Conservation (phyloP, 495 filamentous ascomycete species). For the Neurospora sp. region DNA sequence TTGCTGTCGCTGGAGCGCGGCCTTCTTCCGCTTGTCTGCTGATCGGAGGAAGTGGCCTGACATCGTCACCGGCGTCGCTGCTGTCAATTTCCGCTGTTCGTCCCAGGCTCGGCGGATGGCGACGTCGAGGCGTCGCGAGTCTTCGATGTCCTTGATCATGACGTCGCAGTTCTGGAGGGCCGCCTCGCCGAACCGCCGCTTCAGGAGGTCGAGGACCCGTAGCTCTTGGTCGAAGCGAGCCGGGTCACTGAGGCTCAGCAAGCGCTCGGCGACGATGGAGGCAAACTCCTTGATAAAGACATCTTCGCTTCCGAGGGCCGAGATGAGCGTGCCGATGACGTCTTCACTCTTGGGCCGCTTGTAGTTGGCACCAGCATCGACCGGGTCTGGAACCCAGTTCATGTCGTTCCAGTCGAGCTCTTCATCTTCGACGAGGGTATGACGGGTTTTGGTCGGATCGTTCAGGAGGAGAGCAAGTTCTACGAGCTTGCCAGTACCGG, state of each 20-base stretch:
- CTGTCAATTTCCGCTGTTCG: neutral
- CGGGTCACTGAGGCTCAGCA: constrained; percentile 53
- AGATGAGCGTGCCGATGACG: constrained; percentile 84
- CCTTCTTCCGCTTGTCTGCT: neutral
- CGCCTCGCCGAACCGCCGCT: constrained; percentile 76
- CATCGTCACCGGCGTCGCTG: constrained; percentile 5
- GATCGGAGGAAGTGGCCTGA: constrained; percentile 17
- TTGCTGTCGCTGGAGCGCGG: neutral
- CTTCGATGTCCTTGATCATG: constrained; percentile 90
- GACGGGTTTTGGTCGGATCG: constrained; percentile 43
- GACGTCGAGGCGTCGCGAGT: constrained; percentile 63
- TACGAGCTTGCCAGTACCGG: constrained; percentile 36
- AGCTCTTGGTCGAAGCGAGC: constrained; percentile 62
- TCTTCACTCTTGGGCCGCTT: constrained; percentile 79
- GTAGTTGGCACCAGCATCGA: constrained; percentile 89
- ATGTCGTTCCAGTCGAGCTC: constrained; percentile 83
- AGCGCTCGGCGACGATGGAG: constrained; percentile 67
- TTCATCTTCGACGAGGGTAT: constrained; percentile 44
- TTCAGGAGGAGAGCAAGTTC: constrained; percentile 70
- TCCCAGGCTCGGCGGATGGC: constrained; percentile 39
- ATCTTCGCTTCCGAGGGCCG: constrained; percentile 74
- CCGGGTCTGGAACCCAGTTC: constrained; percentile 82
- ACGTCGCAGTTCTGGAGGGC: constrained; percentile 86
- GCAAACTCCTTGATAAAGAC: constrained; percentile 92
- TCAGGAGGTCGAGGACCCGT: constrained; percentile 74